Evolutionary conservation across 805 yeast species (phyloP).

Genomic region (Sugiyamaella americana): DNA sequence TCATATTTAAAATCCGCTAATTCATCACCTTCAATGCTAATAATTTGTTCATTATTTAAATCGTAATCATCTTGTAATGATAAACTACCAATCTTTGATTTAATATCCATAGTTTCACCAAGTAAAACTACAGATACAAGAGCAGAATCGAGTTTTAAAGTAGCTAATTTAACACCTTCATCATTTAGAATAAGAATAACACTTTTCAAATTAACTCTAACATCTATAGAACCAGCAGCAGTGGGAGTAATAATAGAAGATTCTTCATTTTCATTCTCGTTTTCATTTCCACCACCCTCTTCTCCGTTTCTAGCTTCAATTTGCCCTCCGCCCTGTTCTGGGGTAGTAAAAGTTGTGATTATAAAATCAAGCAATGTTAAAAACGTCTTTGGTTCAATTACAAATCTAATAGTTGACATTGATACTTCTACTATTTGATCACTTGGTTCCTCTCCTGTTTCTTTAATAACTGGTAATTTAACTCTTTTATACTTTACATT

Average conservation of each 20-base stretch:
- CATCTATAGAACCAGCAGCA: slow-evolving; percentile 40
- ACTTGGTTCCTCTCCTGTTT: slow-evolving; percentile 44
- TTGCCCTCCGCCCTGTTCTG: slow-evolving; percentile 43
- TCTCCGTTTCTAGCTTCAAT: background rate
- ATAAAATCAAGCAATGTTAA: slow-evolving; percentile 75
- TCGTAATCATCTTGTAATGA: slow-evolving; percentile 66
- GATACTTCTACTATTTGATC: slow-evolving; percentile 71
- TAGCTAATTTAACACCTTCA: slow-evolving; percentile 75
- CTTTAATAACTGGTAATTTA: slow-evolving; percentile 26
- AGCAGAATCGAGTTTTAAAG: slow-evolving; percentile 69
- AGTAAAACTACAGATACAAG: slow-evolving; percentile 55
- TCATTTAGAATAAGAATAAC: slow-evolving; percentile 72
- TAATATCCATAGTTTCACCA: slow-evolving; percentile 72
- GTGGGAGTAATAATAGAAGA: background rate
- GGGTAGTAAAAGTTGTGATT: slow-evolving; percentile 82
- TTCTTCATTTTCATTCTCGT: background rate
- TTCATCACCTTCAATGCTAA: slow-evolving; percentile 75
- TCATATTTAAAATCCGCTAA: slow-evolving; percentile 80
- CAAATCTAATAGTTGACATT: slow-evolving; percentile 71
- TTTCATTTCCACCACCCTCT: background rate
- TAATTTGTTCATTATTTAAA: slow-evolving; percentile 52
- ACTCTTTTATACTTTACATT: slow-evolving; percentile 51
- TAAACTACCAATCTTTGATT: slow-evolving; percentile 70
- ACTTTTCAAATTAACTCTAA: slow-evolving; percentile 63
- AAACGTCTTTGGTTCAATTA: slow-evolving; percentile 69